A percentile compares a stretch with the other conserved stretches of the same genome.
Evolutionary conservation across 352 stramenopile species (phyloP).

Genomic region (Thraustotheca clavata): DNA sequence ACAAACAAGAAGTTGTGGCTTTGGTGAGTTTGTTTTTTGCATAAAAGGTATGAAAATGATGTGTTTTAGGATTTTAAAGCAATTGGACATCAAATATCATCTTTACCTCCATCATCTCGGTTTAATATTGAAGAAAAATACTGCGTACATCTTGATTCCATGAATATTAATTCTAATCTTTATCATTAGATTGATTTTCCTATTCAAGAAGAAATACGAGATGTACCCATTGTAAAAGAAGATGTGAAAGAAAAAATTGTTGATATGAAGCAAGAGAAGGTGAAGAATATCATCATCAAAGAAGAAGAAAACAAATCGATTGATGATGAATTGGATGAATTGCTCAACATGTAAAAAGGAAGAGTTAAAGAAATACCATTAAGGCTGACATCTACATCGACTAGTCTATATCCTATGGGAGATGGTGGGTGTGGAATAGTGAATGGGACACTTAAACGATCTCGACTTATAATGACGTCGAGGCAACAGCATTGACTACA

Average conservation of each 20-base stretch:
- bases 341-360: conserved; percentile 20
- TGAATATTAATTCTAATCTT: too few species aligned
- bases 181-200: too few species aligned
- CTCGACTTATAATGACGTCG: conserved; percentile 14
- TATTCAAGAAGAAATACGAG: too few species aligned
- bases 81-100: conserved; percentile 47
- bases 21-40: conserved; percentile 29
- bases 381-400: neutral
- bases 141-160: conserved; percentile 35
- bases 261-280: too few species aligned
- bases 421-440: neutral
- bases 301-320: too few species aligned
- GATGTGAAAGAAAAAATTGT: too few species aligned
- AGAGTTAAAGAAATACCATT: neutral
- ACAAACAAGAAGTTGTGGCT: conserved; percentile 26
- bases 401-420: neutral
- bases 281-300: too few species aligned
- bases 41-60: conserved; percentile 1
- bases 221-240: too few species aligned
- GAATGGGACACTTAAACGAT: too few species aligned
- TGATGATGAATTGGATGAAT: conserved; percentile 19
- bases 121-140: conserved; percentile 71
- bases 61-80: conserved; percentile 49
- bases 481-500: conserved; percentile 14
- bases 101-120: conserved; percentile 36